Evolutionary conservation across 495 filamentous ascomycete species (phyloP).

Genomic region (Penicillium chermesinum): DNA sequence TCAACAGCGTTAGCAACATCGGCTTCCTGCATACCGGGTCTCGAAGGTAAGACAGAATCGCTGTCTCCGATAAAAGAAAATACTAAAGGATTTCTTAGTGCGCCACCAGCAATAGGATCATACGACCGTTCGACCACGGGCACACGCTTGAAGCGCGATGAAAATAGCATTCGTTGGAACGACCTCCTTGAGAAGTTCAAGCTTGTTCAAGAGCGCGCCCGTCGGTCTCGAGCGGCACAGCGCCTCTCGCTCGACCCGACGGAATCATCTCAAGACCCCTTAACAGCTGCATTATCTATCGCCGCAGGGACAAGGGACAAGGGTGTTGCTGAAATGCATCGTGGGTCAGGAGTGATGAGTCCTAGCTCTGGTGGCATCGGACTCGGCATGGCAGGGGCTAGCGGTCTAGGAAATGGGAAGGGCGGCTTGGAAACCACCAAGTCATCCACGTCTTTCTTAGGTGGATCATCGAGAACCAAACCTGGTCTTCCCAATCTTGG

Average conservation of each 20-base stretch:
- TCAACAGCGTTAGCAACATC: conserved; percentile 95
- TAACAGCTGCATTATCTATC: conserved; percentile 30
- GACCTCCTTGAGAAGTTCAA: conserved; percentile 97
- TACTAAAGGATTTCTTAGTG: conserved; percentile 11
- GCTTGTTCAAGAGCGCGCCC: conserved; percentile 75
- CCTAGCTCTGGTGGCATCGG: conserved; percentile 4
- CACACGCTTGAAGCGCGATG: conserved; percentile 79
- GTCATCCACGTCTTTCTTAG: conserved; percentile 31
- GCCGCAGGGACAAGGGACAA: conserved; percentile 36
- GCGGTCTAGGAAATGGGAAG: conserved; percentile 4
- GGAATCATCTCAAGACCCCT: conserved; percentile 19
- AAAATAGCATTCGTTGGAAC: conserved; percentile 79
- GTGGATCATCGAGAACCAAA: conserved; percentile 49
- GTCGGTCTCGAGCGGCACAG: conserved; percentile 43
- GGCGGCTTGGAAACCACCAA: neutral
- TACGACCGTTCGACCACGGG: conserved; percentile 57
- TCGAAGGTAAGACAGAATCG: conserved; percentile 54
- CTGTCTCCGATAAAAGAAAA: neutral
- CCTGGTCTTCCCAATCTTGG: conserved; percentile 67
- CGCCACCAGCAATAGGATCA: conserved; percentile 12
- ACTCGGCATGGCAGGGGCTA: conserved; percentile 10
- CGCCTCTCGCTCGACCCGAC: conserved; percentile 25
- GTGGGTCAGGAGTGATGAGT: conserved; percentile 17
- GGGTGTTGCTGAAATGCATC: conserved; percentile 38
- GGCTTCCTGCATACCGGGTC: conserved; percentile 85